Base-by-base conservation (phyloP, 179 eudicot species). In the Spinacia oleracea region DNA sequence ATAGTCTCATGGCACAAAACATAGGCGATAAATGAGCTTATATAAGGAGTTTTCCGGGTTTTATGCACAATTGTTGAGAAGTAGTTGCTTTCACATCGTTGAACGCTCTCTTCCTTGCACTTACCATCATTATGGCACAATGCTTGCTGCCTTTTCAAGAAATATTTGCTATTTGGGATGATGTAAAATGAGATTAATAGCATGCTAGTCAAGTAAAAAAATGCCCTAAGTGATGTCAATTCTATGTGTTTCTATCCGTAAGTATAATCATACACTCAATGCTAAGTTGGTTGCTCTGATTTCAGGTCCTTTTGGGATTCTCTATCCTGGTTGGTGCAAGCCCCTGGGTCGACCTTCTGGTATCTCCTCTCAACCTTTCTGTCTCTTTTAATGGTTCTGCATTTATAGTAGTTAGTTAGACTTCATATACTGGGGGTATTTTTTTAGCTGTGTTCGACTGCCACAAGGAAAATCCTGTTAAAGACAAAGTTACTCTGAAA, bases 331-430 rank as follows among this genome's bases (percentile, higher is more conserved):
- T 95, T 84, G 98, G 98, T 66, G 98, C 98, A 82, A 93, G 97
- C 82, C 91, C 98, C 29, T 95, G 98, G 98, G 98, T 91, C 79
- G 98, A 95, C 86, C 89, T 95, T 66, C 84, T 95, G 95, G 98
- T 95, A 88, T 35, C 31, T 74, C 34, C 74, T 81, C 63, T 73
- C 15, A 45, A 58, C 82, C 72, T 74, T 73, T 53, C 38, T 76
- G 4, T 71, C 23, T 66, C n/a, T 56, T 62, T 34, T 74, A 50
- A 20, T 38, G 12, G 25, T 72, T 0, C 21, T 32, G 56, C 81
- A 55, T 56, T 73, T 34, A 32, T 11, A 1, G 6, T 29, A 11
- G 29, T 60, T 56, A 27, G 32, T 62, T 72, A 38, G 72, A 43
- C 15, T 70, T 70, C 75, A 42, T 70, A 5, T 40, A 59, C 9